phyloP scores from a whole-genome alignment of 805 yeast genomes.

The Maudiozyma turicensis region DNA sequence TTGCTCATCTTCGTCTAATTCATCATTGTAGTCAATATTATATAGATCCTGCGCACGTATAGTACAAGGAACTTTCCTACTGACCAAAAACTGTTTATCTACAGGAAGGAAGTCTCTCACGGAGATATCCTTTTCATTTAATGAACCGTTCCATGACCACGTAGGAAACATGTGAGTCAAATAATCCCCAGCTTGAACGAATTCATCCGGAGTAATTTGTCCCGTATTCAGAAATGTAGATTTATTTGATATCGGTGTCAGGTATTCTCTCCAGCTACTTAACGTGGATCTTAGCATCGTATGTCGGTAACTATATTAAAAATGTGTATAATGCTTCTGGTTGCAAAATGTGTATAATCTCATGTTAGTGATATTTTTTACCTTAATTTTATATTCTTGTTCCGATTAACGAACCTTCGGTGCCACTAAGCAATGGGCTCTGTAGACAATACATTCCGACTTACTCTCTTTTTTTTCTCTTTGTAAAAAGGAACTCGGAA shows the following conservation, averaged over 20 bases:
- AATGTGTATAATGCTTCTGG: background rate
- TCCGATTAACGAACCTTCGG: too few relatives aligned
- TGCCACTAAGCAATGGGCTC: too few relatives aligned
- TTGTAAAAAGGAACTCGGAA: too few relatives aligned
- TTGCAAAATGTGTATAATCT: too few relatives aligned
- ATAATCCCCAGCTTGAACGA: slow-evolving; percentile 90
- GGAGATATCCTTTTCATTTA: slow-evolving; percentile 34
- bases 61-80: slow-evolving; percentile 81
- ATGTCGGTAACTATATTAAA: background rate
- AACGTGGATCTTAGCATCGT: slow-evolving; percentile 60
- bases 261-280: slow-evolving; percentile 79
- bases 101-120: slow-evolving; percentile 59
- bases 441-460: too few relatives aligned
- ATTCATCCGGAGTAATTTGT: slow-evolving; percentile 91
- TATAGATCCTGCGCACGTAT: slow-evolving; percentile 53
- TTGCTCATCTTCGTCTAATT: slow-evolving; percentile 23
- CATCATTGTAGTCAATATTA: slow-evolving; percentile 32
- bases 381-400: too few relatives aligned
- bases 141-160: slow-evolving; percentile 73
- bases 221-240: slow-evolving; percentile 84
- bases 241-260: slow-evolving; percentile 82
- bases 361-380: too few relatives aligned
- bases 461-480: too few relatives aligned
- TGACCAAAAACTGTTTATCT: slow-evolving; percentile 80
- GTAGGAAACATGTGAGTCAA: slow-evolving; percentile 88